These are phyloP conservation scores for Ceratobasidium sp. DNA, from an alignment of 1,284 basidiomycete genomes.

Conservation along the genomic window DNA sequence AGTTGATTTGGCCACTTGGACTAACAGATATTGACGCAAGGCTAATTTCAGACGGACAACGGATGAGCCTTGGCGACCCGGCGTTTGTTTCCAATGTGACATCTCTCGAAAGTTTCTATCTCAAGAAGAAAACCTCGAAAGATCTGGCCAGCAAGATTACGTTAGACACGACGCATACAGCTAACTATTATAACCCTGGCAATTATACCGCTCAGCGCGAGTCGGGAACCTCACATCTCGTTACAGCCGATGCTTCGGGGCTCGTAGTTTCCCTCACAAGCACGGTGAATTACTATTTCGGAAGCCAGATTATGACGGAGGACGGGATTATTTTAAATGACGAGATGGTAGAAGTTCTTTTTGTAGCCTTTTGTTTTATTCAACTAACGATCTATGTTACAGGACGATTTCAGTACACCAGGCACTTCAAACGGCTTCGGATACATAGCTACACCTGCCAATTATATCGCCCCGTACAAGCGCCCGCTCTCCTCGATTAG, in stretches of 20 bases:
- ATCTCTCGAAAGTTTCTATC: slow-evolving; percentile 20
- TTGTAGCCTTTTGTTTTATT: neutral
- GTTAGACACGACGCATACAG: neutral
- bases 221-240: slow-evolving; percentile 38
- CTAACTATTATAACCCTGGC: slow-evolving; percentile 31
- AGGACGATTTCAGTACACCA: slow-evolving; percentile 37
- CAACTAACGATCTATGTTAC: neutral
- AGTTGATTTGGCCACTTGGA: neutral
- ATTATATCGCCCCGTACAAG: slow-evolving; percentile 41
- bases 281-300: slow-evolving; percentile 42
- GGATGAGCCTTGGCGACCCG: slow-evolving; percentile 39
- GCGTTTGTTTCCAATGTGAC: slow-evolving; percentile 34
- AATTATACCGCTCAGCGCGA: slow-evolving; percentile 23
- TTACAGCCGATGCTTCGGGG: slow-evolving; percentile 30
- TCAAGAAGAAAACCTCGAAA: slow-evolving; percentile 28
- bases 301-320: slow-evolving; percentile 30
- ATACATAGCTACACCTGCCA: slow-evolving; percentile 38
- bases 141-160: slow-evolving; percentile 9
- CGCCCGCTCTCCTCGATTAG: slow-evolving; percentile 40
- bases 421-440: slow-evolving; percentile 35
- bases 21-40: neutral
- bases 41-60: slow-evolving; percentile 31
- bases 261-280: slow-evolving; percentile 37
- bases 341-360: slow-evolving; percentile 29
- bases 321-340: slow-evolving; percentile 42